Conservation (phyloP, 1,284 basidiomycete species). For the Ustilago esculenta region DNA sequence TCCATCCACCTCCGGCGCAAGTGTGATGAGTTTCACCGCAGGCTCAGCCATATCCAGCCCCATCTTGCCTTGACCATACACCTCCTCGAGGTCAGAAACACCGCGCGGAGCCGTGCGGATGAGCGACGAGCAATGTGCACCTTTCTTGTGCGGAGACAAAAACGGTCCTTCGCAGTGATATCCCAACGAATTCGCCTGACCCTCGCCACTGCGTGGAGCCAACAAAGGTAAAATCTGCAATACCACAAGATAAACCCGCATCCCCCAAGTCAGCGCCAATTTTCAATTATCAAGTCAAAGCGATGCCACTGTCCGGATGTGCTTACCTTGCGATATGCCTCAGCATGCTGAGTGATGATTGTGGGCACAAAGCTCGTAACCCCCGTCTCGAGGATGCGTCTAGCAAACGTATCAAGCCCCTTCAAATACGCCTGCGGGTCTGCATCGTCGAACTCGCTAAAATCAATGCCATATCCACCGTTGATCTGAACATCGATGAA, state of each 20-base stretch:
- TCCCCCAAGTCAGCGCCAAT: too few relatives aligned
- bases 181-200: constrained; percentile 76
- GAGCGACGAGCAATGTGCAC: constrained; percentile 79
- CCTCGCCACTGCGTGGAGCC: constrained; percentile 65
- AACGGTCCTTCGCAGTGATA: constrained; percentile 93
- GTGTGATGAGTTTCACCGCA: constrained; percentile 80
- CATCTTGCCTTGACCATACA: constrained; percentile 50
- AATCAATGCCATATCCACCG: constrained; percentile 88
- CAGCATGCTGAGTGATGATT: constrained; percentile 29
- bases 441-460: constrained; percentile 73
- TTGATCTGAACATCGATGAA: constrained; percentile 84
- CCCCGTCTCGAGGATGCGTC: constrained; percentile 83
- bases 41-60: constrained; percentile 69
- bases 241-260: background rate
- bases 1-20: constrained; percentile 84
- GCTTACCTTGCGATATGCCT: constrained; percentile 44
- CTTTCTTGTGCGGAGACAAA: constrained; percentile 77
- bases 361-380: constrained; percentile 77
- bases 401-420: constrained; percentile 77
- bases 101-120: constrained; percentile 70
- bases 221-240: constrained; percentile 72
- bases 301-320: too few relatives aligned
- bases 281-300: too few relatives aligned
- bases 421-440: constrained; percentile 62
- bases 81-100: constrained; percentile 32